Conservation (phyloP, 2,329 filamentous ascomycete species). For the Microdochium bolleyi region DNA sequence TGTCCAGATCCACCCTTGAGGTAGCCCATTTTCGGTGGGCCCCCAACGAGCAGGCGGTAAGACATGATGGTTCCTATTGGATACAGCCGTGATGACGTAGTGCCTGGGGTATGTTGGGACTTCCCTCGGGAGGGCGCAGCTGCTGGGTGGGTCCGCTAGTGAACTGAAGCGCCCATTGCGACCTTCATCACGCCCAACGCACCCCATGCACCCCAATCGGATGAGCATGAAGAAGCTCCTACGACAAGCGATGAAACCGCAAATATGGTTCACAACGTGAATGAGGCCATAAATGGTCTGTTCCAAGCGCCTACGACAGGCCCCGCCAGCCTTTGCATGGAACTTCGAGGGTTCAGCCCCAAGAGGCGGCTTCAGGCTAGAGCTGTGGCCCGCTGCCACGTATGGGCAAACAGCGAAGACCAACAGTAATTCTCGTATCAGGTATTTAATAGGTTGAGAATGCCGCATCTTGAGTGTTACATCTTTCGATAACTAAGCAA, state of each 20-base stretch:
- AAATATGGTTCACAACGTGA: background rate
- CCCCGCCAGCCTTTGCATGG: background rate
- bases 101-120: background rate
- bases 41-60: background rate
- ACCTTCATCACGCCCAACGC: background rate
- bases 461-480: background rate
- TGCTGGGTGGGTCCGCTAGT: background rate
- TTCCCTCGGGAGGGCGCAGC: background rate
- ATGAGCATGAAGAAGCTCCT: background rate
- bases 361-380: background rate
- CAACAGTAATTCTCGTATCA: background rate
- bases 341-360: background rate
- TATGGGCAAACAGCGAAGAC: background rate
- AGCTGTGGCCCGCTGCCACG: background rate
- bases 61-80: background rate
- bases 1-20: background rate
- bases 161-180: background rate
- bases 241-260: background rate
- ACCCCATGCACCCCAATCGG: background rate
- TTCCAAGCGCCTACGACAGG: background rate
- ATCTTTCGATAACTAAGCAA: background rate
- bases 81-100: background rate
- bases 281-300: background rate
- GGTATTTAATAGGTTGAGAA: background rate
- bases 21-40: background rate